Conservation (phyloP, 73 alveolate genomes). For the Effrenium voratum region DNA sequence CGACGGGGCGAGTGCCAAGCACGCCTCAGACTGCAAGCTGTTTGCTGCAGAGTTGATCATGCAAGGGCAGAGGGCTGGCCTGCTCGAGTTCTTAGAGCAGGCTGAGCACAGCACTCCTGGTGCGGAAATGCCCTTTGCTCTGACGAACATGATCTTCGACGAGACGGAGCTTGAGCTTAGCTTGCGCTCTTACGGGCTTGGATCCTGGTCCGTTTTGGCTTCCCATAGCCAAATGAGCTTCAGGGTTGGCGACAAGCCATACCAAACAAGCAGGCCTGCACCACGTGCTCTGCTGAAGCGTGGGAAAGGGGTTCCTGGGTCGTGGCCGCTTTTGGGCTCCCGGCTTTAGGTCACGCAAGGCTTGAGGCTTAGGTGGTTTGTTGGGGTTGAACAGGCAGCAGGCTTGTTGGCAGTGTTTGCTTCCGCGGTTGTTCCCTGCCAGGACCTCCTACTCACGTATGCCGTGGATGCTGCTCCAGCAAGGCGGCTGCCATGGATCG, state of each 20-base stretch:
- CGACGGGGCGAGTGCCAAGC: constrained; percentile 5
- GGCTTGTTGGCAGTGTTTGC: background rate
- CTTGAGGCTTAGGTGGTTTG: too few relatives aligned
- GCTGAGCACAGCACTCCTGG: background rate
- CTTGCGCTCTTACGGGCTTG: background rate
- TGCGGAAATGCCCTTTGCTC: background rate
- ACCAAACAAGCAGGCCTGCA: constrained; percentile 25
- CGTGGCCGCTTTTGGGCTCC: too few relatives aligned
- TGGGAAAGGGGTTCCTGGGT: too few relatives aligned
- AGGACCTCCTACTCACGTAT: constrained; percentile 74
- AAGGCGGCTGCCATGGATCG: background rate
- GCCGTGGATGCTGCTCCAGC: background rate
- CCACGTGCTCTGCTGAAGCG: constrained; percentile 24
- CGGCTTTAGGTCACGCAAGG: too few relatives aligned
- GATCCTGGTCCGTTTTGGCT: constrained; percentile 37
- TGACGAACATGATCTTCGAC: constrained; percentile 21
- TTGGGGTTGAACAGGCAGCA: too few relatives aligned
- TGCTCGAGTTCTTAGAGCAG: background rate
- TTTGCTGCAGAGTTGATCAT: background rate
- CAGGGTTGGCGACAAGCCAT: background rate
- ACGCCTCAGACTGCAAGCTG: background rate
- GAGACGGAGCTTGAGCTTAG: constrained; percentile 22
- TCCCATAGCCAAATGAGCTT: constrained; percentile 6
- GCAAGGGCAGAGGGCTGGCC: background rate
- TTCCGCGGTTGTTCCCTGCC: background rate